These are phyloP conservation scores for Oryza rufipogon DNA, from an alignment of 176 grass and related monocot species.

Conservation along the genomic window DNA sequence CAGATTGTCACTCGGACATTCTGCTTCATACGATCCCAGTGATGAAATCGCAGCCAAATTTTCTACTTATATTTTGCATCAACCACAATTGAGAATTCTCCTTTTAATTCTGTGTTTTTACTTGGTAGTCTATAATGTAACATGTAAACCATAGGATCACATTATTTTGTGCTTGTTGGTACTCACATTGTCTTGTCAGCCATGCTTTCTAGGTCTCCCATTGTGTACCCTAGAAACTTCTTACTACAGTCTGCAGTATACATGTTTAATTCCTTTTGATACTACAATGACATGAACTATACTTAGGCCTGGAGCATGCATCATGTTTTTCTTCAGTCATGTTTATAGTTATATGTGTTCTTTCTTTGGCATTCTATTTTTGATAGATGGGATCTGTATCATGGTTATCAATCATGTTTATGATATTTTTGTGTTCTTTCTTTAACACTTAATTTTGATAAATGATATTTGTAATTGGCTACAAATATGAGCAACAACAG, in stretches of 20 bases:
- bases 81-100: background rate
- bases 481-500: slow-evolving; percentile 14
- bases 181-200: background rate
- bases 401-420: slow-evolving; percentile 30
- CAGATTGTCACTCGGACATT: background rate
- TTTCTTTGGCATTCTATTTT: slow-evolving; percentile 28
- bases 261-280: slow-evolving; percentile 12
- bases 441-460: slow-evolving; percentile 31
- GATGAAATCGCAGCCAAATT: background rate
- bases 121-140: background rate
- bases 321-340: slow-evolving; percentile 9
- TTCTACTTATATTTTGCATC: background rate
- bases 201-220: background rate
- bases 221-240: background rate
- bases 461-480: background rate
- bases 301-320: background rate
- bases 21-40: background rate
- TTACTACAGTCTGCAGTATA: background rate
- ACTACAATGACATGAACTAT: slow-evolving; percentile 10
- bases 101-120: slow-evolving; percentile 1
- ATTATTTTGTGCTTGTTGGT: slow-evolving; percentile 5
- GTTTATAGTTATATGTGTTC: slow-evolving; percentile 8
- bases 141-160: background rate
- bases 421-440: background rate
- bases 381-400: slow-evolving; percentile 16